Evolutionary conservation across 2,329 filamentous ascomycete genomes (phyloP).

Genomic region (Claviceps sp.): DNA sequence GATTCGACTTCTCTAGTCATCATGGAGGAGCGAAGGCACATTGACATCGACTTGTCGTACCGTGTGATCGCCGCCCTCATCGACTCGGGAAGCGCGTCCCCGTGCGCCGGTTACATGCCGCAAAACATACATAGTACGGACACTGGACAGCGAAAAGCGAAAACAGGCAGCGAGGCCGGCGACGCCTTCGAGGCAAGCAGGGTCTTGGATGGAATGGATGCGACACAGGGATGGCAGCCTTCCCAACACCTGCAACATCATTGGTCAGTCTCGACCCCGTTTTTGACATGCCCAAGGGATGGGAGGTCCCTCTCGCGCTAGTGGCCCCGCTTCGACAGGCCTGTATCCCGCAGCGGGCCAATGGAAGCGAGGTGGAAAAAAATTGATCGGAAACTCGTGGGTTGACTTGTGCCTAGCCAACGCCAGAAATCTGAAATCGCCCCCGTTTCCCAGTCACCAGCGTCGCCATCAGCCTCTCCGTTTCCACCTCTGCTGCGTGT

Average conservation of each 20-base stretch:
- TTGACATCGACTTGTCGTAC: too few species aligned
- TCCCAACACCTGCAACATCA: not conserved
- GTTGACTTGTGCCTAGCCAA: constrained; percentile 14
- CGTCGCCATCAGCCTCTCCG: not conserved
- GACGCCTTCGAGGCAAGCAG: not conserved
- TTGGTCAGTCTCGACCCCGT: constrained; percentile 4
- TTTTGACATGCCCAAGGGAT: constrained; percentile 8
- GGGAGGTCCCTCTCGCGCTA: constrained; percentile 18
- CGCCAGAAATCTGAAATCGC: constrained; percentile 7
- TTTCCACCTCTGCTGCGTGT: not conserved
- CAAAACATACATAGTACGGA: not conserved
- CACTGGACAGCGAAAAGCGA: not conserved
- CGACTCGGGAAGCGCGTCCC: too few species aligned
- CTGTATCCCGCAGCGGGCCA: constrained; percentile 20
- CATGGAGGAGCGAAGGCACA: not conserved
- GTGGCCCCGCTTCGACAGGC: constrained; percentile 21
- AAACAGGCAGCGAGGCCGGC: not conserved
- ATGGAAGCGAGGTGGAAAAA: constrained; percentile 24
- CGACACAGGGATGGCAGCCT: not conserved
- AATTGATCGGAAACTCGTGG: constrained; percentile 22
- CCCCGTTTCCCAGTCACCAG: not conserved
- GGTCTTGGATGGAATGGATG: constrained; percentile 6
- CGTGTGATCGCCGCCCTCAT: too few species aligned
- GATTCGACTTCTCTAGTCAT: not conserved
- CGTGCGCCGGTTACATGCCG: not conserved